Evolutionary conservation across 305 asterid species (phyloP), one percentile per base, ranked within the genome.

Genomic region (Andrographis paniculata): DNA sequence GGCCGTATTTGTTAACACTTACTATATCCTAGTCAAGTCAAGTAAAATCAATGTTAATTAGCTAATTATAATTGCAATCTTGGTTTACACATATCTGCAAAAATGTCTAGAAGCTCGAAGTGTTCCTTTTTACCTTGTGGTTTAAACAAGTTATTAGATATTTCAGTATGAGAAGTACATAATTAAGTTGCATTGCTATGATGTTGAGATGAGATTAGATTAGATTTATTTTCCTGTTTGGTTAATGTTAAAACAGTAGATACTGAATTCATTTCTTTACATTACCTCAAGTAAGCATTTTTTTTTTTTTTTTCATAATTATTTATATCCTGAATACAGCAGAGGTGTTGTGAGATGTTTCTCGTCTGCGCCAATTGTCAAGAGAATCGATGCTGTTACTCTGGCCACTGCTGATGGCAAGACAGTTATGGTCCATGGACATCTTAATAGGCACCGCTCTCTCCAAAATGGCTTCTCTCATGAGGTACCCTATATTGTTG

Each of bases 381-480:
- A 69, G 70, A 81, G 87, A 62, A 64, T 47, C 17, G 80, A 75
- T 51, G 60, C 80, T 36, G 80, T 66, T 55, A 81, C 86, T 42
- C 69, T 87, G 44, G 54, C 55, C 62, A 63, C 94, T 30, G 60
- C 20, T 41, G 95, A 87, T 64, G 88, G 82, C 73, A 64, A 75
- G 59, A 57, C 72, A 33, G 38, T 87, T 63, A 40, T 61, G 66
- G 30, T 84, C 60, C 45, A 59, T 33, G 92, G 92, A 50, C 59
- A 54, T 46, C 68, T 87, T 54, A 80, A 76, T 55, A 69, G 53
- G 67, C 35, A 60, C 20, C 77, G 61, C 39, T 70, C 95, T 14
- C 68, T 69, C 14, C 52, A 67, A 42, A 78, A 73, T 68, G 95
- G 97, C 38, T 78, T 87, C 72, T 54, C 82, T 21, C 16, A 17